phyloP scores from a whole-genome alignment of 2,329 filamentous ascomycete genomes.

The Aureobasidium mangrovei region DNA sequence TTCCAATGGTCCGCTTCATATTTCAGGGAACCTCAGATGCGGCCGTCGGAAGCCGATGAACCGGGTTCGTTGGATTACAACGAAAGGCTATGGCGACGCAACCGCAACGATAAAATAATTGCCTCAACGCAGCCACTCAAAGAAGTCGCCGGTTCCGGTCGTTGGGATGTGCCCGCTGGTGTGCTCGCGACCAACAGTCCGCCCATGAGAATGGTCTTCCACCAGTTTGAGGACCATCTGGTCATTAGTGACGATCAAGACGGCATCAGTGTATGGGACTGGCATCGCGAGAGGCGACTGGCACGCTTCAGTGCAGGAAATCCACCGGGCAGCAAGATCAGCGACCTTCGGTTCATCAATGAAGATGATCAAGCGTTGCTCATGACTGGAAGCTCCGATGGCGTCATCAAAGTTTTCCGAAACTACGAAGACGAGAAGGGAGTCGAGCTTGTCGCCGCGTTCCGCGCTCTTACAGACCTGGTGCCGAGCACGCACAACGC shows the following conservation, averaged over 20 bases:
- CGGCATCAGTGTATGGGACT: slow-evolving; percentile 84
- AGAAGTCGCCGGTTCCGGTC: slow-evolving; percentile 71
- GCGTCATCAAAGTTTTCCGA: slow-evolving; percentile 85
- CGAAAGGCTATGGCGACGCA: slow-evolving; percentile 81
- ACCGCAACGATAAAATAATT: slow-evolving; percentile 87
- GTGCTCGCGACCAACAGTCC: slow-evolving; percentile 86
- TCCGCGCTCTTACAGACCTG: slow-evolving; percentile 86
- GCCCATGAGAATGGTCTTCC: slow-evolving; percentile 87
- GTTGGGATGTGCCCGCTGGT: slow-evolving; percentile 75
- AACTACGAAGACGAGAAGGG: slow-evolving; percentile 73
- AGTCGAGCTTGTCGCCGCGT: slow-evolving; percentile 80
- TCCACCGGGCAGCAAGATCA: slow-evolving; percentile 81
- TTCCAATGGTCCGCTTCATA: slow-evolving; percentile 95
- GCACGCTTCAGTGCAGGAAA: slow-evolving; percentile 92
- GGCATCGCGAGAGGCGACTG: slow-evolving; percentile 65
- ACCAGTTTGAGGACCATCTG: slow-evolving; percentile 95
- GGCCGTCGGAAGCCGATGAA: slow-evolving; percentile 87
- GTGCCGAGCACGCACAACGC: slow-evolving; percentile 80
- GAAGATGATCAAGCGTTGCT: slow-evolving; percentile 93
- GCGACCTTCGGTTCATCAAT: slow-evolving; percentile 94
- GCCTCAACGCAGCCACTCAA: slow-evolving; percentile 90
- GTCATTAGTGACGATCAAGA: slow-evolving; percentile 90
- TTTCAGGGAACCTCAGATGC: slow-evolving; percentile 98
- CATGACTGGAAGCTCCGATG: slow-evolving; percentile 91
- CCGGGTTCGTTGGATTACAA: slow-evolving; percentile 96